Evolutionary conservation across 352 stramenopile species (phyloP).

Genomic region (Phytophthora pseudosyringae): DNA sequence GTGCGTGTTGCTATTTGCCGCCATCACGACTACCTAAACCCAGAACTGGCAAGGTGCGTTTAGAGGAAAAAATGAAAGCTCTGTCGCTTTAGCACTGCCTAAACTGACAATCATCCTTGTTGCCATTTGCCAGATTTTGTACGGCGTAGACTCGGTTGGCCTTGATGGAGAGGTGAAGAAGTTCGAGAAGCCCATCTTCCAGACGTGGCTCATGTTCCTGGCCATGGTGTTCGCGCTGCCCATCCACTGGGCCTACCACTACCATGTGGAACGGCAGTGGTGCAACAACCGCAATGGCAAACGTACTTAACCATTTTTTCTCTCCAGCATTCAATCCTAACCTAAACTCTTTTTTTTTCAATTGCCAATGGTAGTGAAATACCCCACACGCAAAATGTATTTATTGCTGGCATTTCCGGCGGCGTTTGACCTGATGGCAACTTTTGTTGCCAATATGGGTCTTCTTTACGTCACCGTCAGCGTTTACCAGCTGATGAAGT

Average conservation of each 20-base stretch:
- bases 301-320: background rate
- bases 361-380: constrained; percentile 62
- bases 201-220: constrained; percentile 97
- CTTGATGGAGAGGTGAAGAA: constrained; percentile 89
- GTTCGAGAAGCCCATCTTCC: constrained; percentile 96
- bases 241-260: constrained; percentile 92
- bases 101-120: constrained; percentile 8
- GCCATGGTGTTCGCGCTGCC: constrained; percentile 94
- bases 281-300: constrained; percentile 46
- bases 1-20: too few species aligned
- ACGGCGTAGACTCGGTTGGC: constrained; percentile 89
- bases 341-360: background rate
- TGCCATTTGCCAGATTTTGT: constrained; percentile 86
- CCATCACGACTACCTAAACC: too few species aligned
- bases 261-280: constrained; percentile 78
- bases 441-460: constrained; percentile 95
- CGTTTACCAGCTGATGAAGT: constrained; percentile 91
- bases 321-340: background rate
- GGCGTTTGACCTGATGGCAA: constrained; percentile 94
- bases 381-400: constrained; percentile 92
- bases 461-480: constrained; percentile 92
- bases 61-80: background rate
- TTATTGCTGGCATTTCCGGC: constrained; percentile 93
- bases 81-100: constrained; percentile 1
- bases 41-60: background rate